Conservation (phyloP, 306 rosid species). For the Castanospermum australe region DNA sequence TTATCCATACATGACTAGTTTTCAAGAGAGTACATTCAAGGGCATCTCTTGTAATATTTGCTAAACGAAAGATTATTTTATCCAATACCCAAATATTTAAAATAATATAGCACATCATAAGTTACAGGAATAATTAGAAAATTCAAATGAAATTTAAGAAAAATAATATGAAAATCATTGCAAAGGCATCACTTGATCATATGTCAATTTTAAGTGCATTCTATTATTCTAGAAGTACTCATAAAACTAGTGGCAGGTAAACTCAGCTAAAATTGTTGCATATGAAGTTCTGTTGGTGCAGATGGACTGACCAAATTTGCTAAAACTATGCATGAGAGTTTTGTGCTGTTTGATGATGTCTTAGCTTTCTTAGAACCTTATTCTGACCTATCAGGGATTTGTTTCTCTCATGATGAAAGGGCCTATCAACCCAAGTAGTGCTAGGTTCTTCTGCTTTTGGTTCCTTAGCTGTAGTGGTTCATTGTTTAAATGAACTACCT, state of each 20-base stretch:
- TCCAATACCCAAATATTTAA: background rate
- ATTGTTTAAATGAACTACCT: background rate
- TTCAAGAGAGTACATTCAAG: background rate
- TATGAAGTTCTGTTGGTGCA: background rate
- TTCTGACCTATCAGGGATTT: background rate
- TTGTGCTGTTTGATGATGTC: constrained; percentile 5
- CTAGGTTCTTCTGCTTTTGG: background rate
- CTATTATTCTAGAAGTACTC: constrained; percentile 3
- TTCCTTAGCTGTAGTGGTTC: background rate
- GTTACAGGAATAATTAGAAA: background rate
- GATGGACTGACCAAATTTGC: background rate
- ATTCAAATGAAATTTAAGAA: background rate
- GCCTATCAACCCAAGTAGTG: background rate
- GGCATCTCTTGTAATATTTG: constrained; percentile 5
- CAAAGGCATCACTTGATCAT: background rate
- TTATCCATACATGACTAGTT: background rate
- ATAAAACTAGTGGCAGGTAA: constrained; percentile 12
- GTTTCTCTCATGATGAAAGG: background rate
- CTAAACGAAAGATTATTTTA: constrained; percentile 14
- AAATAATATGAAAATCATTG: background rate
- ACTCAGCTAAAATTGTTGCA: background rate
- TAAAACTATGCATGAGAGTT: background rate
- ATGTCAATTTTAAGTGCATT: background rate
- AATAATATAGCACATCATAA: background rate
- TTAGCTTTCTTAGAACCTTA: constrained; percentile 7